A percentile compares a stretch with the other conserved stretches of the same genome.
Evolutionary conservation across 495 filamentous ascomycete genomes (phyloP).

Genomic region (Tuber aestivum): DNA sequence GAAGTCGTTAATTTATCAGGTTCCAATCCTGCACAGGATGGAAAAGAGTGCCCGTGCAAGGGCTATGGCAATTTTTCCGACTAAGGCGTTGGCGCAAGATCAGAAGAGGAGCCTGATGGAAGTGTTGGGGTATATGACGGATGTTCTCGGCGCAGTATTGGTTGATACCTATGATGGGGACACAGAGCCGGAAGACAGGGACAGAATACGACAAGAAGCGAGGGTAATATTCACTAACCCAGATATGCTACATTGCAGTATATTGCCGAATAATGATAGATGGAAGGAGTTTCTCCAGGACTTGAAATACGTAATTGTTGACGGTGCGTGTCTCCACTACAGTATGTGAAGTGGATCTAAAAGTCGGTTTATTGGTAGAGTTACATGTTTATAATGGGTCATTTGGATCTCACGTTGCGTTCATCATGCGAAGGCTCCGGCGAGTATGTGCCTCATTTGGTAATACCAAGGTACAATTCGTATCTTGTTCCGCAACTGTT

Average conservation of each 20-base stretch:
- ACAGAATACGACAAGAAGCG: conserved; percentile 76
- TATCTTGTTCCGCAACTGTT: conserved; percentile 95
- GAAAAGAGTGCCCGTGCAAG: conserved; percentile 69
- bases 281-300: conserved; percentile 89
- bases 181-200: conserved; percentile 73
- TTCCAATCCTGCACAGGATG: conserved; percentile 83
- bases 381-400: conserved; percentile 95
- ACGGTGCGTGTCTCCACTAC: conserved; percentile 46
- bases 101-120: conserved; percentile 84
- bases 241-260: conserved; percentile 94
- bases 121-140: conserved; percentile 68
- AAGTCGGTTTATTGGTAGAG: conserved; percentile 56
- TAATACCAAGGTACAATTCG: conserved; percentile 81
- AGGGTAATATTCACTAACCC: conserved; percentile 97
- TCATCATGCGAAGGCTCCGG: conserved; percentile 87
- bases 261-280: conserved; percentile 80
- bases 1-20: conserved; percentile 93
- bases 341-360: neutral
- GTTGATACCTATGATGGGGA: conserved; percentile 97
- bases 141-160: conserved; percentile 61
- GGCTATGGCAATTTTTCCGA: conserved; percentile 98
- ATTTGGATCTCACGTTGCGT: conserved; percentile 87
- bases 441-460: conserved; percentile 87
- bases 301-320: conserved; percentile 72
- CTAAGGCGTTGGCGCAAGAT: conserved; percentile 94